Conservation (phyloP, 768 basidiomycete genomes). For the Daedaleopsis nitida region DNA sequence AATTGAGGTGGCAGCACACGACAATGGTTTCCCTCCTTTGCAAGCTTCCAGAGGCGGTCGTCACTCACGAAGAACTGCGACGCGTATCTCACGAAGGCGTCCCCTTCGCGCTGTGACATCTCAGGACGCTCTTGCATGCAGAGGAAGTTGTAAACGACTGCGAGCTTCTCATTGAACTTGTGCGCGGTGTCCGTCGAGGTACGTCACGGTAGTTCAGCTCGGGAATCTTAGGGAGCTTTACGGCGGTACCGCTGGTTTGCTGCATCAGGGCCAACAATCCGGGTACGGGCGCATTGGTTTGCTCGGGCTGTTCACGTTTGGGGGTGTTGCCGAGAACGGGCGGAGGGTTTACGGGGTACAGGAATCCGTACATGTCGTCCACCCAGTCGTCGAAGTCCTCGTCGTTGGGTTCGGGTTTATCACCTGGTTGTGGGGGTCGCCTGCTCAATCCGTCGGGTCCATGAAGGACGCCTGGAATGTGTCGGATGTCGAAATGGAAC, state of each 20-base stretch:
- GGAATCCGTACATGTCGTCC: constrained; percentile 8
- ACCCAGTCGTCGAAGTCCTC: constrained; percentile 8
- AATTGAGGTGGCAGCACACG: constrained; percentile 5
- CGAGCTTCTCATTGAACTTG: too few relatives aligned
- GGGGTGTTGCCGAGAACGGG: too few relatives aligned
- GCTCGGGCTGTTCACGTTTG: too few relatives aligned
- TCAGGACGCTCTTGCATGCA: background rate
- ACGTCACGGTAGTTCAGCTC: background rate
- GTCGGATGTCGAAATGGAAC: constrained; percentile 39
- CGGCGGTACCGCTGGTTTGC: background rate
- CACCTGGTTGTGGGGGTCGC: background rate
- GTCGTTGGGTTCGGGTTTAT: background rate
- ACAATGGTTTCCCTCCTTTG: too few relatives aligned
- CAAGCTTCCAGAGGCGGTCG: constrained; percentile 22
- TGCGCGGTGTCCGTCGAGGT: too few relatives aligned
- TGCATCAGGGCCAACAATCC: too few relatives aligned
- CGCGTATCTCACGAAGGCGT: constrained; percentile 17
- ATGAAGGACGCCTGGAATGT: constrained; percentile 33
- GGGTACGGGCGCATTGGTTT: too few relatives aligned
- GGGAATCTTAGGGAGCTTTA: too few relatives aligned
- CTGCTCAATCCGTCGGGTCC: constrained; percentile 36
- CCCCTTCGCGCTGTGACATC: background rate
- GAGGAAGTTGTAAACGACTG: too few relatives aligned
- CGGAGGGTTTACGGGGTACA: constrained; percentile 2
- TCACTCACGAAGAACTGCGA: background rate